Evolutionary conservation across 2,329 filamentous ascomycete species (phyloP).

Genomic region (Gremmenia infestans): DNA sequence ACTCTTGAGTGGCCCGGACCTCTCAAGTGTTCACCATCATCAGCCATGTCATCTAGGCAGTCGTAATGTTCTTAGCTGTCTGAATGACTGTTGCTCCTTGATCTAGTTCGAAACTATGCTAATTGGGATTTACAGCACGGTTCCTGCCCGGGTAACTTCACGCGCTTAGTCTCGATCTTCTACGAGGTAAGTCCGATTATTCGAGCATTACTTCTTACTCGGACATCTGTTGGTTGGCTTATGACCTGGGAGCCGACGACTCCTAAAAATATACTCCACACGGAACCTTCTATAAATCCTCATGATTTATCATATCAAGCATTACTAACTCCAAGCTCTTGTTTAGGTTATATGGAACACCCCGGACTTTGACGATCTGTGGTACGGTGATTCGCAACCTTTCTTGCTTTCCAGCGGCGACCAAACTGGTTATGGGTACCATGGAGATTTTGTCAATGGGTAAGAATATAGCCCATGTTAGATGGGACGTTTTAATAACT

Average conservation of each 20-base stretch:
- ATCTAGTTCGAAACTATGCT: background rate
- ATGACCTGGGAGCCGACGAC: too few relatives aligned
- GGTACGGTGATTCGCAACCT: slow-evolving; percentile 40
- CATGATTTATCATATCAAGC: too few relatives aligned
- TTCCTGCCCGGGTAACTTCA: slow-evolving; percentile 45
- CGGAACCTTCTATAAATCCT: too few relatives aligned
- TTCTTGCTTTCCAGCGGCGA: slow-evolving; percentile 51
- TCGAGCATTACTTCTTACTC: too few relatives aligned
- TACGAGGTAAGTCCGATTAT: slow-evolving; percentile 41
- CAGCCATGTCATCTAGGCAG: too few relatives aligned
- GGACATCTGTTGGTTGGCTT: too few relatives aligned
- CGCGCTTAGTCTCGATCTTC: slow-evolving; percentile 54
- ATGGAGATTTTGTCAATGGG: slow-evolving; percentile 56
- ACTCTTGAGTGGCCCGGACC: background rate
- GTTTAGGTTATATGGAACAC: slow-evolving; percentile 42
- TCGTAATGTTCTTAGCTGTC: too few relatives aligned
- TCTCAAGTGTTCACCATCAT: background rate
- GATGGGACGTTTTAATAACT: slow-evolving; percentile 22
- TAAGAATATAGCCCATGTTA: background rate
- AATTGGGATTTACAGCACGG: slow-evolving; percentile 29
- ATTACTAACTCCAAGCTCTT: too few relatives aligned
- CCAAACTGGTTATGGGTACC: slow-evolving; percentile 48
- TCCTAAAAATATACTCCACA: too few relatives aligned
- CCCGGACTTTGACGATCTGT: slow-evolving; percentile 43
- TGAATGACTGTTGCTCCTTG: too few relatives aligned